Conservation (phyloP, 495 filamentous ascomycete species). For the Aspergillus olivimuriae region DNA sequence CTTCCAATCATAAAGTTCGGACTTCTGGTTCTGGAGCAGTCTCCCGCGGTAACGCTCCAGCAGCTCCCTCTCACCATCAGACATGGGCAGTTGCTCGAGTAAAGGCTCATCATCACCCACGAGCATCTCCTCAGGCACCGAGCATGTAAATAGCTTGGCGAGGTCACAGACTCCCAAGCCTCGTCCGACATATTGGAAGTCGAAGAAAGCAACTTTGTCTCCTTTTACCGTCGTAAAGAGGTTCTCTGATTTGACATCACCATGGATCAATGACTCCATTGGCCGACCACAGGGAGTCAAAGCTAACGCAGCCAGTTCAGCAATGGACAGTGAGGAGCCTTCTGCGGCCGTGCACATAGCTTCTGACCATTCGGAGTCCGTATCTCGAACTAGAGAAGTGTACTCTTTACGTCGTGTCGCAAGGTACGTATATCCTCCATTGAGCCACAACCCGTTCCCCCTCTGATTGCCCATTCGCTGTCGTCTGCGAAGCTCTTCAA, state of each 20-base stretch:
- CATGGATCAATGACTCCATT: slow-evolving; percentile 33
- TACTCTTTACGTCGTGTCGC: slow-evolving; percentile 32
- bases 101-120: slow-evolving; percentile 17
- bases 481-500: slow-evolving; percentile 21
- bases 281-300: slow-evolving; percentile 23
- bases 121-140: slow-evolving; percentile 28
- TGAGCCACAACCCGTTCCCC: slow-evolving; percentile 25
- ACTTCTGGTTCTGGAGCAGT: slow-evolving; percentile 10
- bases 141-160: slow-evolving; percentile 37
- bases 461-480: background rate
- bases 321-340: slow-evolving; percentile 16
- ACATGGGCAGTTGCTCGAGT: slow-evolving; percentile 23
- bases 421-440: slow-evolving; percentile 37
- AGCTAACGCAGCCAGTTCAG: slow-evolving; percentile 26
- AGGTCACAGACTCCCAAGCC: slow-evolving; percentile 36
- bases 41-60: slow-evolving; percentile 19
- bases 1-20: slow-evolving; percentile 22
- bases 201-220: slow-evolving; percentile 32
- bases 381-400: slow-evolving; percentile 19
- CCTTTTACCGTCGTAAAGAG: slow-evolving; percentile 29
- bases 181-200: slow-evolving; percentile 36
- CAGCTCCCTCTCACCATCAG: slow-evolving; percentile 22
- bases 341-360: slow-evolving; percentile 14
- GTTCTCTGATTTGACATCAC: slow-evolving; percentile 39
- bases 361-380: slow-evolving; percentile 27